Evolutionary conservation across 2,329 filamentous ascomycete genomes (phyloP).

Genomic region (Macrophomina pseudophaseolina): DNA sequence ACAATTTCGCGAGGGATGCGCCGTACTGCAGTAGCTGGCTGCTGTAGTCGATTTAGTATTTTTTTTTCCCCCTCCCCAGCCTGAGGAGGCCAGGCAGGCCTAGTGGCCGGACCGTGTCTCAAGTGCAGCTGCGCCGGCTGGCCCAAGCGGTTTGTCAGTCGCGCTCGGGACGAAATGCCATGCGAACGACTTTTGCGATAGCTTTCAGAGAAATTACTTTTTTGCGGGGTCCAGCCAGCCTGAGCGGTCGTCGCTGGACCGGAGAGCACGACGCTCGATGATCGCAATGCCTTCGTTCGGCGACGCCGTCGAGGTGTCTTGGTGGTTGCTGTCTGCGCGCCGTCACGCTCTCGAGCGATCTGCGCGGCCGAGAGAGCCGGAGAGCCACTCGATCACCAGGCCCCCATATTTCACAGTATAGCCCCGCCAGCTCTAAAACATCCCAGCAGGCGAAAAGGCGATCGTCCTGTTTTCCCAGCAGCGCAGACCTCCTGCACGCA

Average conservation of each 20-base stretch:
- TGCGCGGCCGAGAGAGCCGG: background rate
- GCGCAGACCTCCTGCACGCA: background rate
- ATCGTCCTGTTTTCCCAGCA: background rate
- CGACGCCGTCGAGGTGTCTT: background rate
- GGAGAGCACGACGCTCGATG: background rate
- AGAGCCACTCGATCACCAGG: background rate
- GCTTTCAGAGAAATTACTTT: too few species aligned
- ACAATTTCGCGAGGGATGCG: background rate
- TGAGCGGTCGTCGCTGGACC: too few species aligned
- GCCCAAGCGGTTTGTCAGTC: background rate
- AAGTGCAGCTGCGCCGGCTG: background rate
- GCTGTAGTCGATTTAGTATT: background rate
- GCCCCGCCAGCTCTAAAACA: background rate
- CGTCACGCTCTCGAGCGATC: background rate
- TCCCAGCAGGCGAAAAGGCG: background rate
- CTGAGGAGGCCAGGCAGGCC: background rate
- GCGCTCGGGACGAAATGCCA: background rate
- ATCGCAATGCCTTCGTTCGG: background rate
- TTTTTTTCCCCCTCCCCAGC: too few species aligned
- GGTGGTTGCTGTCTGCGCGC: conserved; percentile 1
- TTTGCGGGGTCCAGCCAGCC: too few species aligned
- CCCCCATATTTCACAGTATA: background rate
- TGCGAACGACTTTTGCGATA: too few species aligned
- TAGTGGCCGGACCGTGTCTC: background rate
- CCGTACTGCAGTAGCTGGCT: background rate